A percentile compares a stretch with the other conserved stretches of the same genome.
These are phyloP conservation scores for Eucalyptus camaldulensis DNA, from an alignment of 345 rosid genomes.

Conservation along the genomic window DNA sequence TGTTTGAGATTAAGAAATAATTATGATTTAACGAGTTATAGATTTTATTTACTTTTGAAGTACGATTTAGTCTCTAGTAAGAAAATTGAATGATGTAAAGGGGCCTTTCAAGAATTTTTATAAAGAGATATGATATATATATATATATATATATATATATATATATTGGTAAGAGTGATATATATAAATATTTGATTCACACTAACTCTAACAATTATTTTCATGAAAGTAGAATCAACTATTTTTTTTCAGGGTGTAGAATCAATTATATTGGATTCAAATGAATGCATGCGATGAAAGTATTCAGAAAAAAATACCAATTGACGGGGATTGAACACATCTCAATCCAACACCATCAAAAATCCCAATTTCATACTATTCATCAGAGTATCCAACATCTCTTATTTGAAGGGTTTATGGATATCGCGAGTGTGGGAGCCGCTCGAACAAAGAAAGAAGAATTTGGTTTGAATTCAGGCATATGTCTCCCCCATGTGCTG, in stretches of 20 bases:
- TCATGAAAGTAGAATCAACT: neutral
- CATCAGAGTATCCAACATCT: neutral
- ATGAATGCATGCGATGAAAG: neutral
- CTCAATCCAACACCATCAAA: neutral
- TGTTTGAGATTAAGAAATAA: neutral
- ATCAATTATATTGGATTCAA: neutral
- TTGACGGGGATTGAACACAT: neutral
- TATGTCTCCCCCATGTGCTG: neutral
- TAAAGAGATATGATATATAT: no score
- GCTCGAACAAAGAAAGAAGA: neutral
- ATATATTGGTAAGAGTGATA: no score
- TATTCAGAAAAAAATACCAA: no score
- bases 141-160: no score
- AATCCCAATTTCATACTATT: neutral
- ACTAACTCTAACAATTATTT: neutral
- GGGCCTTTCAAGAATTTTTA: no score
- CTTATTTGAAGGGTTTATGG: neutral
- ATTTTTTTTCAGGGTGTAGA: no score
- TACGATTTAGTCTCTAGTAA: neutral
- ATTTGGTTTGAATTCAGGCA: neutral
- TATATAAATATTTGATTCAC: neutral
- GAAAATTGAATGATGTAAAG: neutral
- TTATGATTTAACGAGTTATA: neutral
- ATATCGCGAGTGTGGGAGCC: accelerated
- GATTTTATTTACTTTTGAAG: neutral